Conservation (phyloP, 129 eudicot species). For the Flaveria linearis region DNA sequence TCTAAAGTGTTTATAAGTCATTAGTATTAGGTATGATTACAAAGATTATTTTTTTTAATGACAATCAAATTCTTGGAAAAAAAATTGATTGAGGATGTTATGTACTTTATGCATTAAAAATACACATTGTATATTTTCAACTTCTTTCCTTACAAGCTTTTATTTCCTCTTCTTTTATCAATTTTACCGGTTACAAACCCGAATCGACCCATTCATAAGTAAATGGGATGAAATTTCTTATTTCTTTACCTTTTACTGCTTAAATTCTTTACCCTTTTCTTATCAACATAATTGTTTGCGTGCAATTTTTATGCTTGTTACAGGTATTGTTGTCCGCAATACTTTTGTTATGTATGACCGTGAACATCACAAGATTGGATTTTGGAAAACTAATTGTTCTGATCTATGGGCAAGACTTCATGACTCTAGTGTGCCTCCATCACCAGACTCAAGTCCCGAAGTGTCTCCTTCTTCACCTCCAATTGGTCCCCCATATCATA, state of each 20-base stretch:
- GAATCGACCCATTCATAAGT: neutral
- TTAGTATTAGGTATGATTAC: neutral
- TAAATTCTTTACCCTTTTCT: neutral
- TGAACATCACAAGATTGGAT: constrained; percentile 84
- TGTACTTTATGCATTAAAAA: neutral
- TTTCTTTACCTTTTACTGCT: neutral
- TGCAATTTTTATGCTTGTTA: constrained; percentile 19
- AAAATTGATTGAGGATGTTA: neutral
- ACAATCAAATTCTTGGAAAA: neutral
- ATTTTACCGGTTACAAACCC: neutral
- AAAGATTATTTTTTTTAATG: neutral
- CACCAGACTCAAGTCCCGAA: constrained; percentile 40
- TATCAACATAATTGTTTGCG: neutral
- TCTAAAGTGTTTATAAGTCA: neutral
- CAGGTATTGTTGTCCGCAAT: constrained; percentile 91
- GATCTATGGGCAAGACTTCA: constrained; percentile 84
- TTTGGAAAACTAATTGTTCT: constrained; percentile 99
- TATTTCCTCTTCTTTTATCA: neutral
- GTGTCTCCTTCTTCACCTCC: constrained; percentile 60
- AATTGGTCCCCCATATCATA: constrained; percentile 38
- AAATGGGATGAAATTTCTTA: neutral
- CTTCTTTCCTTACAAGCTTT: neutral
- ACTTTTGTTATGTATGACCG: constrained; percentile 94
- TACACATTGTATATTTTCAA: neutral
- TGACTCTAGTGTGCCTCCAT: constrained; percentile 43